These are phyloP conservation scores for Hemileccinum impolitum DNA, from an alignment of 768 basidiomycete species.

Conservation along the genomic window DNA sequence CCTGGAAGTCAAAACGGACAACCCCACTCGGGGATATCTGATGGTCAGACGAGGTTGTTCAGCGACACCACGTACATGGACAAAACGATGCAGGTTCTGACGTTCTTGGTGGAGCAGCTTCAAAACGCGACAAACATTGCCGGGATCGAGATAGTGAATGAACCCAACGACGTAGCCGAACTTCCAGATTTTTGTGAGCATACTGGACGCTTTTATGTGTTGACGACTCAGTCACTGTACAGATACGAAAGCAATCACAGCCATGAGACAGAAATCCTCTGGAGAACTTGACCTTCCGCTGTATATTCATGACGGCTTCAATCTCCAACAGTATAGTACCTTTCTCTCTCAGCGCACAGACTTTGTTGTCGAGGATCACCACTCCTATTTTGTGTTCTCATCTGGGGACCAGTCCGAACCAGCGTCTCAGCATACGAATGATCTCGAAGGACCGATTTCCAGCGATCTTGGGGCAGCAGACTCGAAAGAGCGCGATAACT, in stretches of 20 bases:
- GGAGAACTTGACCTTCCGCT: constrained; percentile 46
- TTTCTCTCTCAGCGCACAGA: constrained; percentile 50
- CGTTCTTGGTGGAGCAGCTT: constrained; percentile 29
- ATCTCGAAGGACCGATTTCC: constrained; percentile 27
- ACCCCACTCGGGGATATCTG: constrained; percentile 34
- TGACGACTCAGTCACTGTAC: neutral
- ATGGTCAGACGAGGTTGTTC: constrained; percentile 39
- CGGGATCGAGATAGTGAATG: constrained; percentile 58
- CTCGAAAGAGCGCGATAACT: constrained; percentile 34
- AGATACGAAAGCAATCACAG: constrained; percentile 21
- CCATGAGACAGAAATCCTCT: constrained; percentile 16
- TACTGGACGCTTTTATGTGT: too few relatives aligned
- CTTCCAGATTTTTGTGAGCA: constrained; percentile 40
- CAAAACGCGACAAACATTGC: constrained; percentile 48
- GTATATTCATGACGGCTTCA: constrained; percentile 69
- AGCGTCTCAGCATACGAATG: constrained; percentile 42
- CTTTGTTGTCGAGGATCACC: constrained; percentile 72
- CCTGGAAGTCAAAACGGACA: constrained; percentile 47
- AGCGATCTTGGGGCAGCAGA: constrained; percentile 21
- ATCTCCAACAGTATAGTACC: constrained; percentile 34
- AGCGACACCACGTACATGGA: constrained; percentile 32
- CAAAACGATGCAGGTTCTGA: constrained; percentile 41
- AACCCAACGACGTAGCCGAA: constrained; percentile 45
- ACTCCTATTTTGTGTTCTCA: constrained; percentile 70
- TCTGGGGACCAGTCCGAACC: constrained; percentile 44